These are phyloP conservation scores for Sphaerosporella brunnea DNA, from an alignment of 495 filamentous ascomycete genomes.

Conservation along the genomic window DNA sequence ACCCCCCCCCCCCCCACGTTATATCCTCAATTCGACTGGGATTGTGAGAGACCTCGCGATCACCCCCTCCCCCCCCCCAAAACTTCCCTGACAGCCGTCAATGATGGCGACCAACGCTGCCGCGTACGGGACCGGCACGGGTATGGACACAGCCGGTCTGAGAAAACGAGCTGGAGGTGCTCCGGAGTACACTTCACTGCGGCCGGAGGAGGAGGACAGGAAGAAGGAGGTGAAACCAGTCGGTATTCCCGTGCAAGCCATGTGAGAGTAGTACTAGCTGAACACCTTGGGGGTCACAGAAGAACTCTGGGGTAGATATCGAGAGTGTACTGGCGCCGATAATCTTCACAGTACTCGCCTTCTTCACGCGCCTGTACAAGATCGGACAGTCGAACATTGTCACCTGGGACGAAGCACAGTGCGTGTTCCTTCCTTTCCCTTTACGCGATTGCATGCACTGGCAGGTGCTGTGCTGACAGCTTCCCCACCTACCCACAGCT, in stretches of 20 bases:
- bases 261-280: not conserved
- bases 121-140: slow-evolving; percentile 33
- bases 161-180: slow-evolving; percentile 3
- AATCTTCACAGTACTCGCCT: slow-evolving; percentile 68
- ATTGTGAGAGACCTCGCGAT: too few relatives aligned
- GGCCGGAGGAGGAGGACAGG: slow-evolving; percentile 11
- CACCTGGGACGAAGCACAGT: slow-evolving; percentile 98
- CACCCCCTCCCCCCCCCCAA: too few relatives aligned
- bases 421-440: slow-evolving; percentile 27
- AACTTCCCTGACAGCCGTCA: not conserved
- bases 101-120: slow-evolving; percentile 4
- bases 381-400: slow-evolving; percentile 92
- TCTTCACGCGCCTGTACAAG: slow-evolving; percentile 90
- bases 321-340: slow-evolving; percentile 78
- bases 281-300: not conserved
- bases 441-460: not conserved
- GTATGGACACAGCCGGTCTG: slow-evolving; percentile 31
- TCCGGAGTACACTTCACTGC: not conserved
- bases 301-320: slow-evolving; percentile 10
- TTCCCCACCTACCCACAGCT: slow-evolving; percentile 38
- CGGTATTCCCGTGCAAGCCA: slow-evolving; percentile 3
- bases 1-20: not conserved
- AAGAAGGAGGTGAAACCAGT: slow-evolving; percentile 18
- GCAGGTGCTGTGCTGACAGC: not conserved
- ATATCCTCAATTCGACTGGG: not conserved